phyloP scores from a whole-genome alignment of 352 stramenopile genomes.

The Phytophthora chlamydospora region DNA sequence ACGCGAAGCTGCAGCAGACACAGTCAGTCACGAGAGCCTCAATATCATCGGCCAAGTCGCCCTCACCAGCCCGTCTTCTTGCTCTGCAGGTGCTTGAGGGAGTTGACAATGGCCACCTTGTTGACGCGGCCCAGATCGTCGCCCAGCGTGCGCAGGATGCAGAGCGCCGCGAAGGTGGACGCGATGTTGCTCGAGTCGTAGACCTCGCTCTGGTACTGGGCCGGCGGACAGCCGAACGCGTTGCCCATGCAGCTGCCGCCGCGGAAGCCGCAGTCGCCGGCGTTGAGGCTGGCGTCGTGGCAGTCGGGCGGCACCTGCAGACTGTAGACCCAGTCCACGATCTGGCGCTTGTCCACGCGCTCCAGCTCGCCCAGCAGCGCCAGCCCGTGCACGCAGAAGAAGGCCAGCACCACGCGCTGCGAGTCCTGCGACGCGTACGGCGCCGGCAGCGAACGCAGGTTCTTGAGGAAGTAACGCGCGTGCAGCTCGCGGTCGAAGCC shows the following conservation, averaged over 20 bases:
- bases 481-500: conserved; percentile 79
- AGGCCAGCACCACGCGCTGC: conserved; percentile 83
- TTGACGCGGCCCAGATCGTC: conserved; percentile 83
- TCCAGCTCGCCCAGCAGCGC: conserved; percentile 81
- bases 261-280: conserved; percentile 76
- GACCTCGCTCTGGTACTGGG: conserved; percentile 63
- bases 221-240: conserved; percentile 49
- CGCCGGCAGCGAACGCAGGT: conserved; percentile 69
- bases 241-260: conserved; percentile 73
- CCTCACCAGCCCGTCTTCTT: conserved; percentile 67
- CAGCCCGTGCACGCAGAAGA: conserved; percentile 88
- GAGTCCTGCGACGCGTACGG: conserved; percentile 84
- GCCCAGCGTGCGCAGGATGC: conserved; percentile 84
- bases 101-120: conserved; percentile 64
- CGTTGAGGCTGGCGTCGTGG: conserved; percentile 68
- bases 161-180: conserved; percentile 84
- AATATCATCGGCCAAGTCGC: neutral
- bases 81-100: conserved; percentile 79
- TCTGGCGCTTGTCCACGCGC: conserved; percentile 63
- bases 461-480: conserved; percentile 80
- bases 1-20: conserved; percentile 64
- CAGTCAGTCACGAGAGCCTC: conserved; percentile 5
- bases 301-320: conserved; percentile 80
- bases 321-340: conserved; percentile 90
- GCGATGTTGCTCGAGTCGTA: conserved; percentile 90